phyloP scores from a whole-genome alignment of 179 eudicot genomes.

The Silene coronaria region DNA sequence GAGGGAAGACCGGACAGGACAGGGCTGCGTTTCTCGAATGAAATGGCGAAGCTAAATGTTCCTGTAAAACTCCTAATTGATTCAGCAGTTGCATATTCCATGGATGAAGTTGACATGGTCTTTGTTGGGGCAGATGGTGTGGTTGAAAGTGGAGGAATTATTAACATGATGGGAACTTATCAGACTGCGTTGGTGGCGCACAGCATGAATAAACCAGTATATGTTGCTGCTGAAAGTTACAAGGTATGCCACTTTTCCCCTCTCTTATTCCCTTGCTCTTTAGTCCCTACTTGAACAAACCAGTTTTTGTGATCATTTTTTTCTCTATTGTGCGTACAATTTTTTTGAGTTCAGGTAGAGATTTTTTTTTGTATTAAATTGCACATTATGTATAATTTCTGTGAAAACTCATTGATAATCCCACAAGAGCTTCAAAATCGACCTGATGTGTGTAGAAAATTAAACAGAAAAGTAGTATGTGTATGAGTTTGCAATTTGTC shows the following conservation, averaged over 20 bases:
- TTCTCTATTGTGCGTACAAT: no score
- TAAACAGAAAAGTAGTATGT: no score
- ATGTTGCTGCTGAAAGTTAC: constrained; percentile 96
- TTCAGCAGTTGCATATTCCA: constrained; percentile 92
- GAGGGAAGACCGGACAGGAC: constrained; percentile 97
- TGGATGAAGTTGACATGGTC: constrained; percentile 96
- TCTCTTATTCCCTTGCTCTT: neutral
- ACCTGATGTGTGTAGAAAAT: no score
- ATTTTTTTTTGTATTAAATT: no score
- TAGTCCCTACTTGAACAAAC: no score
- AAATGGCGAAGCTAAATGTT: constrained; percentile 84
- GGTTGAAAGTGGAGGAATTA: constrained; percentile 93
- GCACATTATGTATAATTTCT: no score
- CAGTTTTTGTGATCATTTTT: no score
- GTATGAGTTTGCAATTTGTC: no score
- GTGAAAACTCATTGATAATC: no score
- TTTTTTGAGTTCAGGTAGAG: no score
- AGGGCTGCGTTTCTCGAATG: constrained; percentile 79
- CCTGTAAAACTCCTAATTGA: constrained; percentile 89
- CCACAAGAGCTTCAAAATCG: no score
- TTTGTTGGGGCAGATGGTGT: constrained; percentile 97
- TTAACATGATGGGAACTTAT: constrained; percentile 98
- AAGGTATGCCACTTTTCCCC: constrained; percentile 47
- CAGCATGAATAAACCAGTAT: constrained; percentile 90
- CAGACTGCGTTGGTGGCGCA: constrained; percentile 89